phyloP scores from a whole-genome alignment of 306 rosid genomes.

The Castanea mollissima region DNA sequence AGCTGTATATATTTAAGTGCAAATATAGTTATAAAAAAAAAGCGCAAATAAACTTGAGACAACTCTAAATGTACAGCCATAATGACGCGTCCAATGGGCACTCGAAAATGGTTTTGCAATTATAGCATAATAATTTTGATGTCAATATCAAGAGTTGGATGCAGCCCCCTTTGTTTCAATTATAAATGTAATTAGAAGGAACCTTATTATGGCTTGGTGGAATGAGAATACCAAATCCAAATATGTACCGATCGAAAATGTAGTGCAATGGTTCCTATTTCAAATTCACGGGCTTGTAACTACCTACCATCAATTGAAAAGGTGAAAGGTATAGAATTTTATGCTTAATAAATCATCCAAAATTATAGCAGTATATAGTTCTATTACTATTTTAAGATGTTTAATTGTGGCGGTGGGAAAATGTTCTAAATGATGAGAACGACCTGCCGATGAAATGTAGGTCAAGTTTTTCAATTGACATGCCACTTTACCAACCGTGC shows the following conservation, averaged over 20 bases:
- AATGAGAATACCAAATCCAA: neutral
- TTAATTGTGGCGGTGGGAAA: conserved; percentile 1
- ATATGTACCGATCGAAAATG: neutral
- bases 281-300: neutral
- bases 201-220: neutral
- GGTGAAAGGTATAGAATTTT: neutral
- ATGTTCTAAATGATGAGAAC: neutral
- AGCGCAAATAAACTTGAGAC: too few relatives aligned
- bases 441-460: conserved; percentile 12
- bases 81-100: too few relatives aligned
- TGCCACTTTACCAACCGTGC: conserved; percentile 48
- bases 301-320: neutral
- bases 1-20: too few relatives aligned
- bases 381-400: too few relatives aligned
- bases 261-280: neutral
- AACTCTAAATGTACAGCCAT: too few relatives aligned
- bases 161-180: too few relatives aligned
- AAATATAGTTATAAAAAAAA: too few relatives aligned
- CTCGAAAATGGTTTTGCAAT: too few relatives aligned
- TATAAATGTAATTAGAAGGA: neutral
- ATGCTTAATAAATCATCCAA: too few relatives aligned
- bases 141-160: too few relatives aligned
- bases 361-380: too few relatives aligned
- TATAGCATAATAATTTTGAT: too few relatives aligned
- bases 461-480: conserved; percentile 24